Base-by-base conservation (phyloP, 306 rosid genomes). In the Dalbergia cochinchinensis region DNA sequence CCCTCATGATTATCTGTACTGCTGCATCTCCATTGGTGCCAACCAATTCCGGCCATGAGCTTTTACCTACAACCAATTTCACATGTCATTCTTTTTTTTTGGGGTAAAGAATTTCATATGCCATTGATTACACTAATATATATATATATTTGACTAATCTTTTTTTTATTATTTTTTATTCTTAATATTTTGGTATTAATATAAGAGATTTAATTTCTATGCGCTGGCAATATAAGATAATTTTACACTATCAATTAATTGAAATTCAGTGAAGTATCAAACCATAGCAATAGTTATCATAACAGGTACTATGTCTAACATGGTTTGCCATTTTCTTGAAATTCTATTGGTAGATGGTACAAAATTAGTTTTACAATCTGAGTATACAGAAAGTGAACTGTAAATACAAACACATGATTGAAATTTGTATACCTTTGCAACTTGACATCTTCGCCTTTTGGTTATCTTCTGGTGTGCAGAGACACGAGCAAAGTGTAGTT, bases 1-100 rank as follows among this genome's bases (percentile, higher is more conserved):
- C 90, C 4, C 48, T 79, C 78, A 69, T 64, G 20, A 88, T 77
- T 3, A 37, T 83, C 67, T 64, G 66, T 60, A 48, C 65, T 5
- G 90, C 96, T 8, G 35, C 80, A 57, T 74, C 61, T 65, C 87
- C 91, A 5, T 81, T 12, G 22, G 47, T 68, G 11, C 93, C 92
- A 4, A 91, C 74, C 71, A 89, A 79, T 79, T 89, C 92, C 0
- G 85, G 83, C 93, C 96, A 89, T 14, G 93, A 77, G 20, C 51
- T 70, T 76, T 91, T 91, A 22, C 91, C 90, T 86, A 12, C 64
- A 55, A 14, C 19, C 42, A 78, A 5, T 39, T 55, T 16, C 74
- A 66, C 39, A 35, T 51, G 6, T 14, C 50, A 34, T 26, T 26
- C 2, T 26, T 26, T 26, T 26, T 26, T 26, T 1, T 26, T 26